Percentiles rank a stretch among this genome's conserved stretches.
Conservation (phyloP, 31 red algal species). For the Porphyra umbilicalis region DNA sequence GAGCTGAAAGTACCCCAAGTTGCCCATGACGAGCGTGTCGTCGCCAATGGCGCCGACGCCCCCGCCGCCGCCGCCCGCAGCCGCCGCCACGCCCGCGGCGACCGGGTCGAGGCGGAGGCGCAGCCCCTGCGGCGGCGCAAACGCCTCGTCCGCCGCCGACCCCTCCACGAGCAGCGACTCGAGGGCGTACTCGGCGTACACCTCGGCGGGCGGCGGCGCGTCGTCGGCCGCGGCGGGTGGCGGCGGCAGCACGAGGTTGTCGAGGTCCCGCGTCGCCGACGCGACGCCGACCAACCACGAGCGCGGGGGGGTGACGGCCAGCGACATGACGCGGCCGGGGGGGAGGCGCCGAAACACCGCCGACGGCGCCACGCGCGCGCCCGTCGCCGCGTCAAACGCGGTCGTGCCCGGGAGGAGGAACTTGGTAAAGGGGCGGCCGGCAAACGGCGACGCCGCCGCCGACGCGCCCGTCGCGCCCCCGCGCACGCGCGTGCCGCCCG, state of each 20-base stretch:
- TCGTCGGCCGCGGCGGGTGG: no score
- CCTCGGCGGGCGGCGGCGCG: neutral
- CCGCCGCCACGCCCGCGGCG: neutral
- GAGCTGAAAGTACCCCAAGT: slow-evolving; percentile 92
- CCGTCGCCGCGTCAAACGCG: neutral
- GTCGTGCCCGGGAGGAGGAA: neutral
- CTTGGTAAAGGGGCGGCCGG: neutral
- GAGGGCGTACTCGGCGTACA: slow-evolving; percentile 73
- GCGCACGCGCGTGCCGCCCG: neutral
- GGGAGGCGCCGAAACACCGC: slow-evolving; percentile 39
- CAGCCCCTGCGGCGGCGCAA: slow-evolving; percentile 49
- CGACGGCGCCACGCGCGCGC: neutral
- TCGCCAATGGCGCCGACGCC: slow-evolving; percentile 5
- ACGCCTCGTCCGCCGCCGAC: slow-evolving; percentile 47
- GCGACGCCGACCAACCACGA: slow-evolving; percentile 74
- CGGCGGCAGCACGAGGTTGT: slow-evolving; percentile 69
- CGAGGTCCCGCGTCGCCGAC: slow-evolving; percentile 78
- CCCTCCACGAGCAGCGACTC: slow-evolving; percentile 82
- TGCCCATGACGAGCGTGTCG: slow-evolving; percentile 93
- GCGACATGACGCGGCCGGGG: slow-evolving; percentile 47
- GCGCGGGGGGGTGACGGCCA: slow-evolving; percentile 59
- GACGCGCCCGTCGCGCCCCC: neutral
- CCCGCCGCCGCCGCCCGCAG: neutral
- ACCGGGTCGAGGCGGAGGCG: slow-evolving; percentile 45
- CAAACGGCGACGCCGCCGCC: neutral